A percentile compares a stretch with the other conserved stretches of the same genome.
phyloP scores from a whole-genome alignment of 164 flowering plant species.

The Platanus orientalis region DNA sequence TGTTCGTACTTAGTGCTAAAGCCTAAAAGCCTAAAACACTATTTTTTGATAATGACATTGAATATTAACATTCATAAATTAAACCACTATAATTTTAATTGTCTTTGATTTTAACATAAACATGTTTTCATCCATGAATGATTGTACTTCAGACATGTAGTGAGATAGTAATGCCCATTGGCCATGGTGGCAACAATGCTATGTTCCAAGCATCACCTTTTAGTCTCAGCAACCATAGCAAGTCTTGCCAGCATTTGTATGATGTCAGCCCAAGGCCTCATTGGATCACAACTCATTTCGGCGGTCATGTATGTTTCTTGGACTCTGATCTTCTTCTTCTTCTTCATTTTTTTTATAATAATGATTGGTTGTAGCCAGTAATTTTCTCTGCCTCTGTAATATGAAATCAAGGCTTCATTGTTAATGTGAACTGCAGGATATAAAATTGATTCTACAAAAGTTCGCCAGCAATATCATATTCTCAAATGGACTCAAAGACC shows the following conservation, averaged over 20 bases:
- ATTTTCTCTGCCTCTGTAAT: no score
- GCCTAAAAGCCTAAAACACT: no score
- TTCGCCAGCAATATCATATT: conserved; percentile 50
- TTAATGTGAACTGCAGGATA: conserved; percentile 24
- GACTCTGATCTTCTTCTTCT: background rate
- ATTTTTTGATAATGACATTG: no score
- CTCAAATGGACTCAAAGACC: conserved; percentile 48
- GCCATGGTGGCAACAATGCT: conserved; percentile 31
- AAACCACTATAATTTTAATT: no score
- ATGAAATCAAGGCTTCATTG: no score
- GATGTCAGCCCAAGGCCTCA: conserved; percentile 60
- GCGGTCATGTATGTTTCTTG: conserved; percentile 47
- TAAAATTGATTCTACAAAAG: conserved; percentile 25
- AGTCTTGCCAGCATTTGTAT: conserved; percentile 25
- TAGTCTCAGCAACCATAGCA: conserved; percentile 19
- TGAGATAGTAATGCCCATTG: conserved; percentile 61
- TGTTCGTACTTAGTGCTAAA: no score
- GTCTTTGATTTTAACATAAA: no score
- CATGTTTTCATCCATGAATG: no score
- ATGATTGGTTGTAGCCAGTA: background rate
- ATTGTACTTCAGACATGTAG: conserved; percentile 59
- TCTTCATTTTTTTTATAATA: no score
- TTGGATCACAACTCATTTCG: no score
- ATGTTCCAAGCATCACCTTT: conserved; percentile 47
- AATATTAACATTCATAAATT: no score